A percentile compares a stretch with the other conserved stretches of the same genome.
phyloP scores from a whole-genome alignment of 371 early-diverging fungal genomes.

The Mucor plumbeus region DNA sequence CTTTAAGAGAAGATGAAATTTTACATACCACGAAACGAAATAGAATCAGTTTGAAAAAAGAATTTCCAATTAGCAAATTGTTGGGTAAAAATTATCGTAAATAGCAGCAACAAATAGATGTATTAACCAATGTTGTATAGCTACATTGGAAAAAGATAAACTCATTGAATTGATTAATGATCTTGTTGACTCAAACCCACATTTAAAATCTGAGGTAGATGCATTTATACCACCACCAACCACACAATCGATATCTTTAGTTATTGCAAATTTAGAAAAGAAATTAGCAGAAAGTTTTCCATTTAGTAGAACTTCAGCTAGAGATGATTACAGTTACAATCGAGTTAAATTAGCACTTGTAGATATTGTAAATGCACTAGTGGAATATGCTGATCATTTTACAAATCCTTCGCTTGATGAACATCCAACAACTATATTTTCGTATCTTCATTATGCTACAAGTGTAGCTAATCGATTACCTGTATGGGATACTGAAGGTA shows the following conservation, averaged over 20 bases:
- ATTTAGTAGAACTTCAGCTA: slow-evolving; percentile 46
- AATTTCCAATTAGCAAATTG: slow-evolving; percentile 36
- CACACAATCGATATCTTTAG: slow-evolving; percentile 66
- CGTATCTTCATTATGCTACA: slow-evolving; percentile 74
- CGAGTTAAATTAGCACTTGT: slow-evolving; percentile 21
- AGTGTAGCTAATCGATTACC: slow-evolving; percentile 75
- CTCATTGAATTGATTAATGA: slow-evolving; percentile 71
- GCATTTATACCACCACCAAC: slow-evolving; percentile 77
- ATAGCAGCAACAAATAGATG: background rate
- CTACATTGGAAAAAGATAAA: slow-evolving; percentile 69
- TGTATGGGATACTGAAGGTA: slow-evolving; percentile 65
- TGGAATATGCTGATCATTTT: slow-evolving; percentile 85
- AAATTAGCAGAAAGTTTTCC: slow-evolving; percentile 76
- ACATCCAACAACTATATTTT: slow-evolving; percentile 71
- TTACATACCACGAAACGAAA: slow-evolving; percentile 29
- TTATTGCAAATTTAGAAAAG: slow-evolving; percentile 70
- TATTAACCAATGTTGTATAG: slow-evolving; percentile 22
- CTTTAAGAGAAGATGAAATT: slow-evolving; percentile 14
- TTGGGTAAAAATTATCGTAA: slow-evolving; percentile 23
- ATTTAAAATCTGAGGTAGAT: slow-evolving; percentile 68
- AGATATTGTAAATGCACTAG: slow-evolving; percentile 57
- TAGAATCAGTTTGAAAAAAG: slow-evolving; percentile 21
- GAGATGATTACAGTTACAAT: slow-evolving; percentile 25
- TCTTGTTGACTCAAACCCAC: slow-evolving; percentile 76
- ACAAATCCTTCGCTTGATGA: slow-evolving; percentile 65